Percentiles rank a stretch among this genome's conserved stretches.
These are phyloP conservation scores for Coniochaeta ligniaria DNA, from an alignment of 2,329 filamentous ascomycete genomes.

Conservation along the genomic window DNA sequence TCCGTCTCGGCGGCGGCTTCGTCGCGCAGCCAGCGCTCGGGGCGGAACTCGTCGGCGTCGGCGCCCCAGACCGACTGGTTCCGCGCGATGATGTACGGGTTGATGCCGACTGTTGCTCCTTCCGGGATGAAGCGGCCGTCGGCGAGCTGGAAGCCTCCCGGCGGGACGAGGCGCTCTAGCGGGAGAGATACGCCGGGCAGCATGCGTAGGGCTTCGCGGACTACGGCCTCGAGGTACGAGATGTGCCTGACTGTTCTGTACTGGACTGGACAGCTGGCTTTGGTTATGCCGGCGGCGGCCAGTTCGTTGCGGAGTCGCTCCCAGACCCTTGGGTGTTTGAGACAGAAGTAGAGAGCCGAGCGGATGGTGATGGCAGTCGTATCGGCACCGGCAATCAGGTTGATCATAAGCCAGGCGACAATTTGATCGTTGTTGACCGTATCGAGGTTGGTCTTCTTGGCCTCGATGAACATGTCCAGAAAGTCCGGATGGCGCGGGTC, in stretches of 20 bases:
- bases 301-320: conserved; percentile 26
- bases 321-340: conserved; percentile 19
- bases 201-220: conserved; percentile 31
- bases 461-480: conserved; percentile 32
- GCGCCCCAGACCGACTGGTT: conserved; percentile 32
- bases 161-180: conserved; percentile 16
- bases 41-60: conserved; percentile 34
- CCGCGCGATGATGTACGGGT: conserved; percentile 24
- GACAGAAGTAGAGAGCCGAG: conserved; percentile 25
- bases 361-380: conserved; percentile 25
- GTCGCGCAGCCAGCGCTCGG: conserved; percentile 36
- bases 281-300: conserved; percentile 16
- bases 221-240: conserved; percentile 28
- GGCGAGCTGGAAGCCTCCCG: conserved; percentile 10
- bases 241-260: conserved; percentile 16
- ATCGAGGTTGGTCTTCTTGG: conserved; percentile 23
- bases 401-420: conserved; percentile 26
- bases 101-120: conserved; percentile 22
- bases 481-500: conserved; percentile 23
- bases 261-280: conserved; percentile 5
- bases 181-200: conserved; percentile 25
- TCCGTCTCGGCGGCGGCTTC: conserved; percentile 18
- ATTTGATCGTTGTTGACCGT: conserved; percentile 26
- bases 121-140: conserved; percentile 11
- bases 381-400: conserved; percentile 25